Percentiles rank a stretch among this genome's conserved stretches.
phyloP scores from a whole-genome alignment of 768 basidiomycete genomes.

The Boletus barrowsii region DNA sequence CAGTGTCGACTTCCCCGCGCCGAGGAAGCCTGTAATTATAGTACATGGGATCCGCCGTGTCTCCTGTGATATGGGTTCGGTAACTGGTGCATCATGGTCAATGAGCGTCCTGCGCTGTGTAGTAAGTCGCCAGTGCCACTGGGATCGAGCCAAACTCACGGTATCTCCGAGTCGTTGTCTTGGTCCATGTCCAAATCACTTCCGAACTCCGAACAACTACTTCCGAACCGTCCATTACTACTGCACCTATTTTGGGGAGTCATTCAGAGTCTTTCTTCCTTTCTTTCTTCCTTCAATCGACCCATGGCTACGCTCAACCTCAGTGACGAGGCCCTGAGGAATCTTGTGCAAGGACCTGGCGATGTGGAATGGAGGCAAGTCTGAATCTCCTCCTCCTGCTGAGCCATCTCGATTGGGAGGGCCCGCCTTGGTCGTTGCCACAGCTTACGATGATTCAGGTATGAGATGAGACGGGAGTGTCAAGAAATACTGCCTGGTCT shows the following conservation, averaged over 20 bases:
- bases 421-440: neutral
- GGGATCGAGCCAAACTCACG: constrained; percentile 38
- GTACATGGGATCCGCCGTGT: constrained; percentile 74
- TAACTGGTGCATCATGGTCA: constrained; percentile 19
- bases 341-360: constrained; percentile 72
- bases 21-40: constrained; percentile 92
- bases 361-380: constrained; percentile 83
- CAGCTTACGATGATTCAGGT: constrained; percentile 42
- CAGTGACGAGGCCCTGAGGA: constrained; percentile 44
- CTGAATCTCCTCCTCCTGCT: neutral
- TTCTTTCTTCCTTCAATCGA: neutral
- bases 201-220: constrained; percentile 29
- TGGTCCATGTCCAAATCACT: constrained; percentile 38
- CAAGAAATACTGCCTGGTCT: constrained; percentile 87
- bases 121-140: constrained; percentile 6
- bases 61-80: constrained; percentile 4
- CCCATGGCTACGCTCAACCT: constrained; percentile 23
- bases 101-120: constrained; percentile 28
- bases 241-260: neutral
- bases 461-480: constrained; percentile 94
- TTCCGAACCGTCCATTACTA: constrained; percentile 17
- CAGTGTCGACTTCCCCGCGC: constrained; percentile 91
- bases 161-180: constrained; percentile 57
- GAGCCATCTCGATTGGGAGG: neutral
- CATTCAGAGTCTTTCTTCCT: neutral